Evolutionary conservation across 2,329 filamentous ascomycete genomes (phyloP).

Genomic region (Xenoacremonium recifei): DNA sequence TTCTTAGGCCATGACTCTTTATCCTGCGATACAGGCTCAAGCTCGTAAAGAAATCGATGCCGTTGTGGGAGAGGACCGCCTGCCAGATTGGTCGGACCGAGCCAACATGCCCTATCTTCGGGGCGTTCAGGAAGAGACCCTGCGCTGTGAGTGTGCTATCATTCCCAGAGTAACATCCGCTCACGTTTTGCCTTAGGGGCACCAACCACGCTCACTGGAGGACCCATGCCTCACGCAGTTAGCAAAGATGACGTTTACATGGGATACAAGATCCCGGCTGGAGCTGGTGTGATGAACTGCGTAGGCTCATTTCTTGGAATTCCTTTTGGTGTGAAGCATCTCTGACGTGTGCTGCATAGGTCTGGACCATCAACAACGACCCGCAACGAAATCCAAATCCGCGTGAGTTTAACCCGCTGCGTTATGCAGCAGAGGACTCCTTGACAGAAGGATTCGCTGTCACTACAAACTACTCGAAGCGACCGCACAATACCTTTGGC

Average conservation of each 20-base stretch:
- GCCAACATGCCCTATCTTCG: conserved; percentile 4
- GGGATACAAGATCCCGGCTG: conserved; percentile 3
- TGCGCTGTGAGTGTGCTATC: conserved; percentile 1
- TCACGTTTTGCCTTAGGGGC: neutral
- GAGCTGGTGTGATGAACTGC: conserved; percentile 6
- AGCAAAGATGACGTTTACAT: conserved; percentile 4
- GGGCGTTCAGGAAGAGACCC: conserved; percentile 1
- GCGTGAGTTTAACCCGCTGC: conserved; percentile 3
- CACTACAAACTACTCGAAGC: neutral
- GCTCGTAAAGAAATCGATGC: conserved; percentile 4
- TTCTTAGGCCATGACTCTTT: conserved; percentile 5
- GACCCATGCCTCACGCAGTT: conserved; percentile 4
- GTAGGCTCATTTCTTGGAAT: neutral
- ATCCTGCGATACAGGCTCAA: conserved; percentile 1
- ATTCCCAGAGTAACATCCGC: neutral
- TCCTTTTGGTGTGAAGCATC: neutral
- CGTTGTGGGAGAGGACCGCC: no score
- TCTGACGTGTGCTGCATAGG: neutral
- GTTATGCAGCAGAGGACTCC: conserved; percentile 1
- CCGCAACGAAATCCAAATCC: neutral
- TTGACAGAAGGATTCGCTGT: neutral
- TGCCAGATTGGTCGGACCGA: conserved; percentile 1
- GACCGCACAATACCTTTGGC: neutral
- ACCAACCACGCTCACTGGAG: conserved; percentile 5
- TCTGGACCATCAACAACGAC: conserved; percentile 5